A percentile compares a stretch with the other conserved stretches of the same genome.
Evolutionary conservation across 495 filamentous ascomycete genomes (phyloP).

Genomic region (Chaetomium cochliodes): DNA sequence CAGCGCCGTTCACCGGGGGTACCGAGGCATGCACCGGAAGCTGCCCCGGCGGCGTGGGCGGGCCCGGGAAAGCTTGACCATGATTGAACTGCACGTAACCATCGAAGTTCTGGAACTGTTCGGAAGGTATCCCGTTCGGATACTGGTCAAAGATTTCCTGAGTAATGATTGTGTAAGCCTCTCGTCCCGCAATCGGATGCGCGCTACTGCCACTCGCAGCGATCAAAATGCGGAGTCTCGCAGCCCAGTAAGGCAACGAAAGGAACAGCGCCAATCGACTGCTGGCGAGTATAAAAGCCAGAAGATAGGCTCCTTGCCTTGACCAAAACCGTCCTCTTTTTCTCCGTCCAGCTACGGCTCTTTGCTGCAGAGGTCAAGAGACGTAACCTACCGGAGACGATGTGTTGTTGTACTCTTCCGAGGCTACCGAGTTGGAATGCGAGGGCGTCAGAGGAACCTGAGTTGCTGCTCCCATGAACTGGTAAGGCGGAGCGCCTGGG

Average conservation of each 20-base stretch:
- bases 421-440: conserved; percentile 51
- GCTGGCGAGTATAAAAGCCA: conserved; percentile 23
- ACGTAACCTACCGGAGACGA: conserved; percentile 53
- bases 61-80: conserved; percentile 41
- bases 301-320: neutral
- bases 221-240: conserved; percentile 31
- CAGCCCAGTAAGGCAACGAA: conserved; percentile 9
- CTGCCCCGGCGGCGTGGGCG: conserved; percentile 46
- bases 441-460: conserved; percentile 49
- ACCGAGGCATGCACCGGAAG: conserved; percentile 22
- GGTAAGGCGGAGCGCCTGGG: conserved; percentile 52
- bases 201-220: conserved; percentile 31
- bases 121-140: conserved; percentile 40
- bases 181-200: conserved; percentile 23
- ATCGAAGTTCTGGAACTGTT: conserved; percentile 49
- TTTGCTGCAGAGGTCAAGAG: conserved; percentile 2
- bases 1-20: conserved; percentile 34
- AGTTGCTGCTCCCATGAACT: conserved; percentile 56
- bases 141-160: conserved; percentile 50
- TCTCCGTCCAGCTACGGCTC: neutral
- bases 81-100: conserved; percentile 43
- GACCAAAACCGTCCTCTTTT: neutral
- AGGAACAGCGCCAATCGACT: conserved; percentile 1
- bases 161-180: conserved; percentile 45
- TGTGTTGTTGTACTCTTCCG: conserved; percentile 55